Evolutionary conservation across 352 stramenopile genomes (phyloP).

Genomic region (Phytophthora parvispora): DNA sequence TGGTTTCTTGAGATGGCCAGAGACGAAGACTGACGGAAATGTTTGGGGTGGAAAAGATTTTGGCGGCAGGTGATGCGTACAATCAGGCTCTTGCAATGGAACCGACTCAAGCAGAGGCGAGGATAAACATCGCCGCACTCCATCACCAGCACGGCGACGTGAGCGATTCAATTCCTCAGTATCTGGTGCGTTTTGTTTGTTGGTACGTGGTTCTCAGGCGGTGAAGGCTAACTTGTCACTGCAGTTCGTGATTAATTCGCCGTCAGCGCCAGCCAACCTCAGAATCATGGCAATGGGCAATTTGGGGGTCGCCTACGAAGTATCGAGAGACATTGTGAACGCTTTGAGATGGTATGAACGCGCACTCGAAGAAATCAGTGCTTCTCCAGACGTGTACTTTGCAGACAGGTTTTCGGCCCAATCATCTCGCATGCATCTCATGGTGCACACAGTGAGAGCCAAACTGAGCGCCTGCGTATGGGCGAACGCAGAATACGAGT

Average conservation of each 20-base stretch:
- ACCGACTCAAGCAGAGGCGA: constrained; percentile 40
- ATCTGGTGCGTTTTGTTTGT: constrained; percentile 37
- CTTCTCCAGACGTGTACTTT: constrained; percentile 13
- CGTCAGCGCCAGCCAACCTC: constrained; percentile 12
- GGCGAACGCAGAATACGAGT: constrained; percentile 39
- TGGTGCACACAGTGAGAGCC: constrained; percentile 48
- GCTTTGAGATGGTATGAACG: constrained; percentile 43
- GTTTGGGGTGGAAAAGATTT: constrained; percentile 38
- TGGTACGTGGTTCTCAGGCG: background rate
- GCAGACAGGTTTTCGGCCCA: constrained; percentile 12
- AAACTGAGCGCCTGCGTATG: constrained; percentile 67
- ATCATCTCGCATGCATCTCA: constrained; percentile 22
- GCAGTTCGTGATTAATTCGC: constrained; percentile 41
- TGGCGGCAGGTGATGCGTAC: constrained; percentile 54
- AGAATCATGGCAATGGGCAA: constrained; percentile 58
- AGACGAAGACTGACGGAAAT: background rate
- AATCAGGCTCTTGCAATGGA: constrained; percentile 48
- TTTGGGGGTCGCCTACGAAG: constrained; percentile 54
- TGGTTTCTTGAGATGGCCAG: background rate
- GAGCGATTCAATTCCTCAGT: constrained; percentile 59
- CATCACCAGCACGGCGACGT: constrained; percentile 71
- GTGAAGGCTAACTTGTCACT: constrained; percentile 3
- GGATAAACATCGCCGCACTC: constrained; percentile 75
- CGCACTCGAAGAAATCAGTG: constrained; percentile 18
- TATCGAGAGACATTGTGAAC: constrained; percentile 38